Base-by-base conservation (phyloP, 2,329 filamentous ascomycete species). In the Fusarium devonianum region DNA sequence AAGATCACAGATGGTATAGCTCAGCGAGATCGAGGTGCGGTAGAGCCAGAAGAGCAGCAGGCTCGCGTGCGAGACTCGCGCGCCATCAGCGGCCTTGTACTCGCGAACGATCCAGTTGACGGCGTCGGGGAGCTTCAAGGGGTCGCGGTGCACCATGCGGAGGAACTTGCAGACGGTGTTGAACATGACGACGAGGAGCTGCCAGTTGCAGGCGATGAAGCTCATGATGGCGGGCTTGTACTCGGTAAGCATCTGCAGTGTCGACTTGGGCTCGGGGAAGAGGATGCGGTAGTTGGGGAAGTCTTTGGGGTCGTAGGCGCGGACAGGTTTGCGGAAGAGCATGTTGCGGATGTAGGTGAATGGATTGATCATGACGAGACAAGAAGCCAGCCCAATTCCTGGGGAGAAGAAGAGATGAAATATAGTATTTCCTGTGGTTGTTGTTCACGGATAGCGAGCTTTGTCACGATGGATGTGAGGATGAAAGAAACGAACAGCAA, bases 261-360 rank as follows among this genome's bases (percentile, higher is more conserved):
- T 17, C 10, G 38, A 56, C 18, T 49, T 19, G 2, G 36, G 36
- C 14, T 46, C 16, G 2, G 53, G 51, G 23, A 55, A 56, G 39
- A 41, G 34, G 5, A 29, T 37, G 21, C 30, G 40, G 21, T 59
- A 59, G 37, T 48, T 44, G 11, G 56, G 56, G 18, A 45, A 59
- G 5, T 59, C 42, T 17, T 56, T 57, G 13, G 51, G 56, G 28
- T 59, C 56, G 22, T 59, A 59, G 7, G 35, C 22, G 13, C 37
- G 54, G 23, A 14, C 35, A 9, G 38, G 25, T 18, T 49, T 32
- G 6, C 26, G 21, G 42, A 30, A 49, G 33, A 59, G 26, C 41
- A 57, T 53, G 13, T 49, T 40, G 36, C 35, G 29, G 22, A 25
- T 29, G 13, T 23, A 13, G 5, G 19, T 23, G 9, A 12, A 13